A percentile compares a stretch with the other conserved stretches of the same genome.
These are phyloP conservation scores for Colletotrichum viniferum DNA, from an alignment of 2,329 filamentous ascomycete genomes.

Conservation along the genomic window DNA sequence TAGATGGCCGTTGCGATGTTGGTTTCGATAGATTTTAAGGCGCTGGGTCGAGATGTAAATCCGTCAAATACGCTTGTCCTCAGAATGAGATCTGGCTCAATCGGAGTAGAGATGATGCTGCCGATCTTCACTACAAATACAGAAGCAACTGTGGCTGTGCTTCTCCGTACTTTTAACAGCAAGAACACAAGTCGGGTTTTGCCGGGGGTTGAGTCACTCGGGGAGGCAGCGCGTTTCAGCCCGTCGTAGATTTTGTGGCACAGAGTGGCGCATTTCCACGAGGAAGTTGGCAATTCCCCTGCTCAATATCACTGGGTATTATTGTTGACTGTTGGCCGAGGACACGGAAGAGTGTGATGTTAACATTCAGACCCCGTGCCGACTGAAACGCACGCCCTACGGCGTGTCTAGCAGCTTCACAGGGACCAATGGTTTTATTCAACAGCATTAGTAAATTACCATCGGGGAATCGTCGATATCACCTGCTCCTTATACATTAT, in stretches of 20 bases:
- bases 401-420: not conserved
- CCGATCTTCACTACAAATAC: not conserved
- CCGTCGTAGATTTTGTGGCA: not conserved
- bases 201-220: not conserved
- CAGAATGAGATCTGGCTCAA: fast-evolving
- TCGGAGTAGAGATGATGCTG: fast-evolving
- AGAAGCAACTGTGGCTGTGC: not conserved
- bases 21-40: not conserved
- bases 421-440: too few species aligned
- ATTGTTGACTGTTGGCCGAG: not conserved
- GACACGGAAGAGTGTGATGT: fast-evolving
- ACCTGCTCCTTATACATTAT: too few species aligned
- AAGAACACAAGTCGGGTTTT: not conserved
- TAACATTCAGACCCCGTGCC: not conserved
- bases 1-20: not conserved
- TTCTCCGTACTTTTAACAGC: fast-evolving
- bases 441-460: too few species aligned
- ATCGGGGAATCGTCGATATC: too few species aligned
- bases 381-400: not conserved
- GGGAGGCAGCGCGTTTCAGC: not conserved
- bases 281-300: not conserved
- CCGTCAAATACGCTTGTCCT: fast-evolving
- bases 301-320: not conserved
- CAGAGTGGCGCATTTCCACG: not conserved
- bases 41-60: not conserved